Percentiles rank a stretch among this genome's conserved stretches.
Conservation (phyloP, 768 basidiomycete genomes). For the Hygrophorus pudorinus region DNA sequence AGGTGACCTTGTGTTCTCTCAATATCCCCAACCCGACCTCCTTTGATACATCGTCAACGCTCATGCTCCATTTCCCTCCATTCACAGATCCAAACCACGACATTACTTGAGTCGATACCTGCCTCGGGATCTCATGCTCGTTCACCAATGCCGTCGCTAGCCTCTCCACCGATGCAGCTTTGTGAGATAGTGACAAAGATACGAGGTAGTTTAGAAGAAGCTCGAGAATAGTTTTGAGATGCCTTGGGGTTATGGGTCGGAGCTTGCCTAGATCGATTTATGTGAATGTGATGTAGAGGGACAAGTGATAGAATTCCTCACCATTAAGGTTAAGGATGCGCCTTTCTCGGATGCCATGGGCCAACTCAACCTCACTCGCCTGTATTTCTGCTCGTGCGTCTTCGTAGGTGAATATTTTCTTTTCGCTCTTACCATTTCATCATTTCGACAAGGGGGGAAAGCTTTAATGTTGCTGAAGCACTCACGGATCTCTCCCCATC, state of each 20-base stretch:
- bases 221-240: conserved; percentile 63
- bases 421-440: conserved; percentile 9
- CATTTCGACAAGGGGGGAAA: not conserved
- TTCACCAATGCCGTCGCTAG: conserved; percentile 52
- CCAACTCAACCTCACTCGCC: conserved; percentile 73
- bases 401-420: conserved; percentile 41
- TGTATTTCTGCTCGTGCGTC: conserved; percentile 61
- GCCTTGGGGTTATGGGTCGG: conserved; percentile 58
- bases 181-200: conserved; percentile 45
- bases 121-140: conserved; percentile 59
- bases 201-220: conserved; percentile 66
- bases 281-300: not conserved
- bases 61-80: conserved; percentile 55
- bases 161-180: conserved; percentile 46
- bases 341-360: conserved; percentile 49
- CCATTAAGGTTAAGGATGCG: conserved; percentile 70
- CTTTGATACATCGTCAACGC: conserved; percentile 48
- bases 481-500: conserved; percentile 7
- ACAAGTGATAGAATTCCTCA: conserved; percentile 17
- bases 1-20: conserved; percentile 42
- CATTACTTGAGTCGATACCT: conserved; percentile 62
- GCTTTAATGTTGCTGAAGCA: not conserved
- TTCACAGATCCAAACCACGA: conserved; percentile 68
- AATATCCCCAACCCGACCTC: conserved; percentile 76
- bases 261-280: conserved; percentile 42